Base-by-base conservation (phyloP, 805 yeast species). In the Starmerella powellii region DNA sequence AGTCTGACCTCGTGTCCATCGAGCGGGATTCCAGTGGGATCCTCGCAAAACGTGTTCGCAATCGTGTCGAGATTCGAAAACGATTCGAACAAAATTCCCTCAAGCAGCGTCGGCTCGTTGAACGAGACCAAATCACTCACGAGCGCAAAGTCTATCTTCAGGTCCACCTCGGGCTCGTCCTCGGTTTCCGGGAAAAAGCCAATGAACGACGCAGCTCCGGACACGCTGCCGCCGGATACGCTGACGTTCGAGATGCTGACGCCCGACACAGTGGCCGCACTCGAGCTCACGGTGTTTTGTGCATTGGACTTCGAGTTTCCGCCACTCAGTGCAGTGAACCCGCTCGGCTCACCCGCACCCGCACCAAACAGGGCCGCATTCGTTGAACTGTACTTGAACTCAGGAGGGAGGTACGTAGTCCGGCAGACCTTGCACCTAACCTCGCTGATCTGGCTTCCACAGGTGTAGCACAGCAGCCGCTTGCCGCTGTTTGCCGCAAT, bases 401-500 rank as follows among this genome's bases (percentile, higher is more conserved):
- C 43, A 12, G 51, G 51, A 8, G 52, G 52, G 13, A 47, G 20
- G 35, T 54, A 53, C 6, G 45, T 33, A 2, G 58, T 54, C 11
- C 45, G 48, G 38, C 58, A 54, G 18, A 43, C 15, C 2, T 26
- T 31, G 33, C 58, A 54, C 11, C 42, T 40, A 6, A 37, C 30
- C 4, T 46, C 52, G 12, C 18, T 13, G 21, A 54, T 40, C 8
- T 37, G 37, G 28, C 38, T 37, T 8, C 51, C 49, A 24, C 58
- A 54, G 4, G 51, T 47, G 24, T 38, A 48, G 48, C 58, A 48
- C 8, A 38, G 19, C 43, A 53, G 28, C 18, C 31, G 36, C 38
- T 43, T 13, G 34, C 40, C 41, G 8, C 44, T 20, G 12, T 34
- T 35, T 8, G 41, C 39, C 3, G 49, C 44, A 8, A 44, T 31